Evolutionary conservation across 2,329 filamentous ascomycete genomes (phyloP).

Genomic region (Emergomyces orientalis): DNA sequence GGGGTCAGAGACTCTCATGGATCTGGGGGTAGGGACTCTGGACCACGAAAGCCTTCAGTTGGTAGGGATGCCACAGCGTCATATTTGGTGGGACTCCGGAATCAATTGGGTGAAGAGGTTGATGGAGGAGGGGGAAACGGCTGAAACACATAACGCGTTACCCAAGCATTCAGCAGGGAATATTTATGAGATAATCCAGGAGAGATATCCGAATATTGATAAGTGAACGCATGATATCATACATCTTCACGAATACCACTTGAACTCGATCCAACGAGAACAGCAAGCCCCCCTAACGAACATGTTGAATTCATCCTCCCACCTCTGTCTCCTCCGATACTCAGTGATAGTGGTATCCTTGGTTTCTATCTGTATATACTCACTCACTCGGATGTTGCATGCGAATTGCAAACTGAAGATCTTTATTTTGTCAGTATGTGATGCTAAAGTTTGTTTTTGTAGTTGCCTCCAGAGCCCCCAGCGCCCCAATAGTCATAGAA

Average conservation of each 20-base stretch:
- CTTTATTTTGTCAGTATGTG: not conserved
- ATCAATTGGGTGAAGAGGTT: constrained; percentile 19
- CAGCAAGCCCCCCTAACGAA: constrained; percentile 58
- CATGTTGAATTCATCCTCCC: constrained; percentile 53
- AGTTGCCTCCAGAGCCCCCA: not conserved
- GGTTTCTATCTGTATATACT: not conserved
- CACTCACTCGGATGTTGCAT: not conserved
- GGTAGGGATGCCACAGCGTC: constrained; percentile 15
- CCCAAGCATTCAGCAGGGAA: constrained; percentile 3
- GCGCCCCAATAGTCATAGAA: not conserved
- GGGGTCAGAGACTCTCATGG: constrained; percentile 13
- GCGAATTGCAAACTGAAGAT: not conserved
- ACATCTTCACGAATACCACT: constrained; percentile 27
- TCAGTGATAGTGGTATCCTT: not conserved
- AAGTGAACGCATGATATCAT: constrained; percentile 11
- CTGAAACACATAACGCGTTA: not conserved
- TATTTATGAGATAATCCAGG: constrained; percentile 1
- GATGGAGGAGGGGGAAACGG: not conserved
- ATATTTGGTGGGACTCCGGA: constrained; percentile 19
- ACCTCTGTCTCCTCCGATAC: not conserved
- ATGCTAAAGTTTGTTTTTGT: not conserved
- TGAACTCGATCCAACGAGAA: constrained; percentile 50
- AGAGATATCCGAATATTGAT: not conserved
- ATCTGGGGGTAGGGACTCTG: constrained; percentile 20
- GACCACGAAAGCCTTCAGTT: constrained; percentile 17